A percentile compares a stretch with the other conserved stretches of the same genome.
Evolutionary conservation across 2,329 filamentous ascomycete species (phyloP).

Genomic region (Didymella pinodella): DNA sequence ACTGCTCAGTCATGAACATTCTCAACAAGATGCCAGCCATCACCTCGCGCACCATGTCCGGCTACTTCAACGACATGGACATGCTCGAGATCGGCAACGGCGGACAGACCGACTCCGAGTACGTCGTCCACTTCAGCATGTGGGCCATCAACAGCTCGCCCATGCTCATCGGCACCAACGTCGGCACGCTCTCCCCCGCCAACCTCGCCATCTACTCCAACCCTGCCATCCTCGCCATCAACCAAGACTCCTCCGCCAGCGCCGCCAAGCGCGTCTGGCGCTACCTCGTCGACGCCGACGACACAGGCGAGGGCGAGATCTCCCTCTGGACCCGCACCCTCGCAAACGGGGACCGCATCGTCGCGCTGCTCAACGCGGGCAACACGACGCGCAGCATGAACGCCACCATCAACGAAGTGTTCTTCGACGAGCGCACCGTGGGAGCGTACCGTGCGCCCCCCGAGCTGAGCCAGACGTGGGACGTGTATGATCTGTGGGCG

Average conservation of each 20-base stretch:
- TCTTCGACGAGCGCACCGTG: constrained; percentile 56
- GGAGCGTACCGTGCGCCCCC: constrained; percentile 51
- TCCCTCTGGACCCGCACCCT: constrained; percentile 61
- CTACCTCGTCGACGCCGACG: constrained; percentile 53
- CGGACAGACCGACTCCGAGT: constrained; percentile 52
- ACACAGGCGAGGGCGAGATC: constrained; percentile 56
- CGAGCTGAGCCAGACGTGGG: constrained; percentile 57
- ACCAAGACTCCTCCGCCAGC: constrained; percentile 56
- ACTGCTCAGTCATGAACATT: constrained; percentile 61
- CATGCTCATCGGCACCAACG: constrained; percentile 58
- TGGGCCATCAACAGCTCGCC: constrained; percentile 60
- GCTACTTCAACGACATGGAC: constrained; percentile 60
- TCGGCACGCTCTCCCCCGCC: constrained; percentile 50
- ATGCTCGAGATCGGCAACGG: constrained; percentile 60
- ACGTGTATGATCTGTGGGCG: constrained; percentile 64
- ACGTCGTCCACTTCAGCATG: constrained; percentile 57
- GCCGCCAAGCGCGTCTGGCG: constrained; percentile 57
- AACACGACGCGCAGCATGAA: constrained; percentile 55
- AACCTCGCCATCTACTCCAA: constrained; percentile 58
- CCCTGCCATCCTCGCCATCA: constrained; percentile 60
- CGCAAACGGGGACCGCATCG: constrained; percentile 56
- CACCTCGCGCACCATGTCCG: constrained; percentile 51
- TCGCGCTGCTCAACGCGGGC: constrained; percentile 62
- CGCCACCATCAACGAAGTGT: constrained; percentile 62
- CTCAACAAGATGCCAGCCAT: constrained; percentile 58